Base-by-base conservation (phyloP, 306 rosid species). In the Medicago arabica region DNA sequence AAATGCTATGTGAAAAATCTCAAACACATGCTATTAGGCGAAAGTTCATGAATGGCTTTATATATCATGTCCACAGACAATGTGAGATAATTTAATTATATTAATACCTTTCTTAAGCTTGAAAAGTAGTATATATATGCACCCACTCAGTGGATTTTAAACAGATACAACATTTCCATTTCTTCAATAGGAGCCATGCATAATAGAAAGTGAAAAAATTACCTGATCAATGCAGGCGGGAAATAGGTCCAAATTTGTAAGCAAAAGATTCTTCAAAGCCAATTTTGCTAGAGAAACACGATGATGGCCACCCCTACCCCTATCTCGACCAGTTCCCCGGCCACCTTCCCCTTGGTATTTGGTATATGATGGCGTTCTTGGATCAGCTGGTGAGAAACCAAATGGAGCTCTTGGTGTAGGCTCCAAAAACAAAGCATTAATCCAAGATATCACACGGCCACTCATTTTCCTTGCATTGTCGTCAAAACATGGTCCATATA, bases 151-250 rank as follows among this genome's bases (percentile, higher is more conserved):
- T 54, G 53, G 60, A 46, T 53, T 62, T 69, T 63, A 53, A 63
- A 75, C 66, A 63, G 60, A 38, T 18, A 60, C 9, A 14, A 31
- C 74, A 65, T 16, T 39, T 46, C 67, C 23, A 53, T 46, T 54
- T 74, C 54, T 74, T 81, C 15, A n/a, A 40, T 55, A 64, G 71
- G 14, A 51, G 17, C 39, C 64, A 75, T 72, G 44, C 58, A 79
- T 11, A 74, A 74, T 14, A 67, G 54, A 55, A 78, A 72, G n/a
- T 17, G 38, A 60, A 69, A 61, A 49, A 39, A 69, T 69, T 86
- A 92, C 99, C 97, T 96, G 99, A 86, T 96, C 99, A 81, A 96
- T 96, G 76, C 98, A 96, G 34, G 99, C 89, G 55, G 97, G 99
- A 88, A 96, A 96, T 49, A 96, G 87, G 84, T 96, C 99, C 94